phyloP scores from a whole-genome alignment of 164 flowering plant species.

The Cinnamomum micranthum region DNA sequence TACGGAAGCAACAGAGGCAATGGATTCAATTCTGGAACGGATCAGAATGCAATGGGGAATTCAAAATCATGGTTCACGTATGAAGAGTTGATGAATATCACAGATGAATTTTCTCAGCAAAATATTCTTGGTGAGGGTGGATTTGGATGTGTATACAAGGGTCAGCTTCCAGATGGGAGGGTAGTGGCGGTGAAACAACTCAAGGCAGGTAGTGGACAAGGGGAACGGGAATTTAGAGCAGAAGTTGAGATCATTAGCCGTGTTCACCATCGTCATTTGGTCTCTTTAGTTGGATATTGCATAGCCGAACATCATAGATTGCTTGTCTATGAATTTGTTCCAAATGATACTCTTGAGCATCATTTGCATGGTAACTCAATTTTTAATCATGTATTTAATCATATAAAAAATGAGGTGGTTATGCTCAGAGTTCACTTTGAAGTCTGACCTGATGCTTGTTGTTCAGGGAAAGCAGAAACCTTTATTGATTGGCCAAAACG shows the following conservation, averaged over 20 bases:
- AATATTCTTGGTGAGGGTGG: slow-evolving; percentile 80
- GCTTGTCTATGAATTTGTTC: slow-evolving; percentile 77
- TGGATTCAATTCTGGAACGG: slow-evolving; percentile 3
- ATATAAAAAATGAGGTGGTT: not conserved
- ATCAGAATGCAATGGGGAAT: not conserved
- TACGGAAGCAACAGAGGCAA: slow-evolving; percentile 2
- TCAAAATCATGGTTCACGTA: slow-evolving; percentile 35
- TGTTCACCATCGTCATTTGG: slow-evolving; percentile 52
- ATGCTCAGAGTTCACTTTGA: not conserved
- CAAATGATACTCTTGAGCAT: slow-evolving; percentile 39
- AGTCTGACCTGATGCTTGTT: not conserved
- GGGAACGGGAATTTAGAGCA: slow-evolving; percentile 79
- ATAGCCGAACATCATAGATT: slow-evolving; percentile 55
- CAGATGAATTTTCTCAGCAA: slow-evolving; percentile 48
- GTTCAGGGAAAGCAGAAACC: slow-evolving; percentile 45
- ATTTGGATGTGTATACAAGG: slow-evolving; percentile 80
- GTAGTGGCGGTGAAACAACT: slow-evolving; percentile 73
- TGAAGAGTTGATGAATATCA: slow-evolving; percentile 61
- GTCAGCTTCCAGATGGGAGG: slow-evolving; percentile 60
- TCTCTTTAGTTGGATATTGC: slow-evolving; percentile 54
- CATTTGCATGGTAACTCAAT: slow-evolving; percentile 5
- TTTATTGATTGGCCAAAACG: slow-evolving; percentile 68
- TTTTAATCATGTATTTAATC: not conserved
- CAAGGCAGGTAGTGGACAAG: slow-evolving; percentile 77
- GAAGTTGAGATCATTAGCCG: slow-evolving; percentile 87